These are phyloP conservation scores for Oxytropis ochrocephala DNA, from an alignment of 306 rosid species.

Conservation along the genomic window DNA sequence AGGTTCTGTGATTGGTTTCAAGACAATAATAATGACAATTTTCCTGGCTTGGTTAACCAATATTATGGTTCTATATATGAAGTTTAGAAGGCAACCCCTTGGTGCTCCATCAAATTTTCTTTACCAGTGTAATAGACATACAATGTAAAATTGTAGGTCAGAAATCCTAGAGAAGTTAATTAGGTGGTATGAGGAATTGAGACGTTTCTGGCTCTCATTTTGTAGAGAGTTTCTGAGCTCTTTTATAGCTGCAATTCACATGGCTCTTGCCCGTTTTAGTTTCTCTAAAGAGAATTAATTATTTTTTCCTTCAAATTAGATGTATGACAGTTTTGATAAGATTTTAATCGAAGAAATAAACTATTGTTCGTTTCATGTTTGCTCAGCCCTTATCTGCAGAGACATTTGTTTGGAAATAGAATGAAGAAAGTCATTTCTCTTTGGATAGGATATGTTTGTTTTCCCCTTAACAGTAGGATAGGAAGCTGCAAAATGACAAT, in stretches of 20 bases:
- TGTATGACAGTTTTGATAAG: constrained; percentile 20
- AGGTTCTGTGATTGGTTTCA: constrained; percentile 55
- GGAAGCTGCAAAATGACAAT: no score
- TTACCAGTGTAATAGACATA: constrained; percentile 6
- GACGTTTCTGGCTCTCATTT: constrained; percentile 23
- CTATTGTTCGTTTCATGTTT: background rate
- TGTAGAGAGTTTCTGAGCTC: constrained; percentile 24
- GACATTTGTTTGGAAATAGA: no score
- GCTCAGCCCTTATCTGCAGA: no score
- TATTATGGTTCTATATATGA: constrained; percentile 1
- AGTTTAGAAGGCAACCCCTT: constrained; percentile 34
- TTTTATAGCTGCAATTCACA: constrained; percentile 22
- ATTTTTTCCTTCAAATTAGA: background rate
- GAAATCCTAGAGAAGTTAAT: constrained; percentile 24
- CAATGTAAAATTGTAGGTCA: constrained; percentile 40
- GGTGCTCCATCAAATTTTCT: constrained; percentile 27
- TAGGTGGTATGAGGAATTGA: constrained; percentile 28
- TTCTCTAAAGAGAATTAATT: background rate
- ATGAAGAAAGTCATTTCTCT: no score
- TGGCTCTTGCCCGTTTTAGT: constrained; percentile 3
- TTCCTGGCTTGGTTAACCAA: constrained; percentile 8
- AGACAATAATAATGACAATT: background rate
- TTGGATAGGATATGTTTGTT: no score
- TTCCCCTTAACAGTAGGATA: no score
- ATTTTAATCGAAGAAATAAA: constrained; percentile 18